A percentile compares a stretch with the other conserved stretches of the same genome.
phyloP scores from a whole-genome alignment of 31 red algal species.

The Porphyra umbilicalis region DNA sequence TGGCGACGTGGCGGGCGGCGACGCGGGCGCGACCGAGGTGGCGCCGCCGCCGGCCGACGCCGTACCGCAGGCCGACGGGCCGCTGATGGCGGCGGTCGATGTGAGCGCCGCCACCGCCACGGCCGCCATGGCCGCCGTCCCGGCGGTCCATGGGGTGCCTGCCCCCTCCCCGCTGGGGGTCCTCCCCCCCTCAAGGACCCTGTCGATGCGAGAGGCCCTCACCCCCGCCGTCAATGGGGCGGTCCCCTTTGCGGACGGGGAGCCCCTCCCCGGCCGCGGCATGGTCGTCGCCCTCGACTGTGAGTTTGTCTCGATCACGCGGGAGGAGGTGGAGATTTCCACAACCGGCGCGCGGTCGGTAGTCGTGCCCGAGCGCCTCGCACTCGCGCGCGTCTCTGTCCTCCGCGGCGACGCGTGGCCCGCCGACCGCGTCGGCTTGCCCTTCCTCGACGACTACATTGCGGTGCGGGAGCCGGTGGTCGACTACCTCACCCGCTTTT shows the following conservation, averaged over 20 bases:
- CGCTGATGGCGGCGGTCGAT: neutral
- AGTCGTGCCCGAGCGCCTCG: conserved; percentile 63
- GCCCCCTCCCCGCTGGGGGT: neutral
- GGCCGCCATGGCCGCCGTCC: neutral
- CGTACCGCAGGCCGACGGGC: neutral
- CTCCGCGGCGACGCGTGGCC: conserved; percentile 54
- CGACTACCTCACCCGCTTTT: conserved; percentile 90
- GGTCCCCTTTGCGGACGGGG: conserved; percentile 33
- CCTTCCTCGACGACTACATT: conserved; percentile 94
- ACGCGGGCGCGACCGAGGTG: neutral
- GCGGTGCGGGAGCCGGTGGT: conserved; percentile 65
- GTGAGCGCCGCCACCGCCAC: neutral
- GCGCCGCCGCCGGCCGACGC: neutral
- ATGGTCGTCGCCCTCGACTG: conserved; percentile 80
- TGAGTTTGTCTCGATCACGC: conserved; percentile 86
- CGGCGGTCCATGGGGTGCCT: neutral
- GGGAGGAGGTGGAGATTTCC: conserved; percentile 82
- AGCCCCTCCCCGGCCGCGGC: conserved; percentile 51
- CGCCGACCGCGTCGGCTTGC: conserved; percentile 13
- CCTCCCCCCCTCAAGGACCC: neutral
- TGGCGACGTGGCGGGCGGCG: neutral
- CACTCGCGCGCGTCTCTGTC: conserved; percentile 90
- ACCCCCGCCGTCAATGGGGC: conserved; percentile 39
- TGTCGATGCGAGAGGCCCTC: neutral
- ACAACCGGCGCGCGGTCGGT: conserved; percentile 64